Evolutionary conservation across 2,329 filamentous ascomycete genomes (phyloP).

Genomic region (Xylaria sp.): DNA sequence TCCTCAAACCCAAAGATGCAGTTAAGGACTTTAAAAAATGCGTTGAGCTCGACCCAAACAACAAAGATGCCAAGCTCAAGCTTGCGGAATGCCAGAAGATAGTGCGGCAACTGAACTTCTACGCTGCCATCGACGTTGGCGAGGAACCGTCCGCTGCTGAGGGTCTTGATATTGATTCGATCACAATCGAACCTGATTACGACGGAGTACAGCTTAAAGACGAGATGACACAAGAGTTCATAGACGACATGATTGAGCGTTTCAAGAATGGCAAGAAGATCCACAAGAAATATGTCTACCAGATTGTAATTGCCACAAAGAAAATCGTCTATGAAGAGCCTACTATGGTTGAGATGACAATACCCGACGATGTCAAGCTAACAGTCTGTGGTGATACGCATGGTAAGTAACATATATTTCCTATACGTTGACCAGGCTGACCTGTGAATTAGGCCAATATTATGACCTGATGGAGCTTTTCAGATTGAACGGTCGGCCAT

Average conservation of each 20-base stretch:
- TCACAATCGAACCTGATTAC: slow-evolving; percentile 83
- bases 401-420: slow-evolving; percentile 64
- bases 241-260: slow-evolving; percentile 95
- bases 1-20: slow-evolving; percentile 87
- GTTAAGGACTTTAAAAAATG: slow-evolving; percentile 93
- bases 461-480: slow-evolving; percentile 98
- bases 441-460: slow-evolving; percentile 78
- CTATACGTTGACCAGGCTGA: slow-evolving; percentile 37
- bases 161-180: slow-evolving; percentile 87
- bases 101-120: slow-evolving; percentile 90
- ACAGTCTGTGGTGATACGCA: slow-evolving; percentile 99
- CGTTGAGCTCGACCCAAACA: slow-evolving; percentile 84
- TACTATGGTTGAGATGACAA: slow-evolving; percentile 94
- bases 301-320: slow-evolving; percentile 91
- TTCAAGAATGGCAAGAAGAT: slow-evolving; percentile 98
- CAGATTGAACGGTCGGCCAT: slow-evolving; percentile 85
- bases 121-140: slow-evolving; percentile 91
- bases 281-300: slow-evolving; percentile 95
- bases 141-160: slow-evolving; percentile 94
- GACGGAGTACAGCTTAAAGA: slow-evolving; percentile 83
- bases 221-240: slow-evolving; percentile 95
- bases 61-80: slow-evolving; percentile 92
- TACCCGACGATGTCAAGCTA: slow-evolving; percentile 80
- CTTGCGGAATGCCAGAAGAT: slow-evolving; percentile 94
- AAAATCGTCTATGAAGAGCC: slow-evolving; percentile 91